These are phyloP conservation scores for Penicillium canariense DNA, from an alignment of 495 filamentous ascomycete species.

Conservation along the genomic window DNA sequence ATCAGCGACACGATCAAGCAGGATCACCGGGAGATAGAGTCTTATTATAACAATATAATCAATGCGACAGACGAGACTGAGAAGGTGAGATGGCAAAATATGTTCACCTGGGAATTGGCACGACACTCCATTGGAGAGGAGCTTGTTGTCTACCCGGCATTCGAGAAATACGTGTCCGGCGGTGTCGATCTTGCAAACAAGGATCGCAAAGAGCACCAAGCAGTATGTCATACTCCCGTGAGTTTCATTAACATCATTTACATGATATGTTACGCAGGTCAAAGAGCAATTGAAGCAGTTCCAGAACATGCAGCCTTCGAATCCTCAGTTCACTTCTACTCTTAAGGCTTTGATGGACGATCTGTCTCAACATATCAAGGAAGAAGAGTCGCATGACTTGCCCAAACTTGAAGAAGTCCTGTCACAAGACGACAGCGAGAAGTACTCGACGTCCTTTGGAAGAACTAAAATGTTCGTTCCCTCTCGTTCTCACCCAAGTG, in stretches of 20 bases:
- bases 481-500: conserved; percentile 52
- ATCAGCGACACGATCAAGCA: conserved; percentile 55
- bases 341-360: conserved; percentile 51
- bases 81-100: conserved; percentile 57
- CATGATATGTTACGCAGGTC: too few relatives aligned
- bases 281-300: conserved; percentile 62
- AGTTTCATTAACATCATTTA: conserved; percentile 39
- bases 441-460: conserved; percentile 51
- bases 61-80: conserved; percentile 44
- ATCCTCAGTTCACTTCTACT: conserved; percentile 50
- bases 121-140: conserved; percentile 66
- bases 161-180: conserved; percentile 56
- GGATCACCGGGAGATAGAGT: conserved; percentile 63
- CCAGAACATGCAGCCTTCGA: conserved; percentile 49
- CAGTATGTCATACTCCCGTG: too few relatives aligned
- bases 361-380: conserved; percentile 56
- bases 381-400: conserved; percentile 59
- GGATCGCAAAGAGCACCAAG: conserved; percentile 59
- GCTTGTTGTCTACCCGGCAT: conserved; percentile 65
- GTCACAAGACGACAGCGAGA: conserved; percentile 32
- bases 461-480: conserved; percentile 63
- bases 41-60: conserved; percentile 57
- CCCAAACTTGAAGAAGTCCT: conserved; percentile 51
- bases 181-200: conserved; percentile 55
- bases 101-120: conserved; percentile 70